These are phyloP conservation scores for Kodamaea laetipori DNA, from an alignment of 805 yeast species.

Conservation along the genomic window DNA sequence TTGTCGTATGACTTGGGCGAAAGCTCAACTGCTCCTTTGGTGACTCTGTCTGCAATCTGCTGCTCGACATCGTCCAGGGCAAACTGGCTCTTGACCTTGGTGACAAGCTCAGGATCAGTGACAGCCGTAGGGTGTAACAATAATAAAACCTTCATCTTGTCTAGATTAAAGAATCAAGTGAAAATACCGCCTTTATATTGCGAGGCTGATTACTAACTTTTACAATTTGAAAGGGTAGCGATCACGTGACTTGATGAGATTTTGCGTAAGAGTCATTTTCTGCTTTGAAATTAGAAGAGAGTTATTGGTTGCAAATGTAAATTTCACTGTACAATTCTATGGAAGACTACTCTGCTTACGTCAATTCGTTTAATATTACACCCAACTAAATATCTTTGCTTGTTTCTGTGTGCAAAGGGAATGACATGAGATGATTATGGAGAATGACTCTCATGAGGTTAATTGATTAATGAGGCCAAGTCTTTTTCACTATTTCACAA, in stretches of 20 bases:
- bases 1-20: slow-evolving; percentile 39
- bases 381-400: no score
- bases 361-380: no score
- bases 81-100: slow-evolving; percentile 37
- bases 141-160: slow-evolving; percentile 36
- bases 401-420: no score
- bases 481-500: no score
- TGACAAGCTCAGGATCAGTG: slow-evolving; percentile 52
- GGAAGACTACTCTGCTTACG: no score
- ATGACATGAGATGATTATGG: no score
- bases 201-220: slow-evolving; percentile 5
- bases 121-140: slow-evolving; percentile 70
- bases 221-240: background rate
- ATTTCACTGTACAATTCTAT: no score
- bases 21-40: slow-evolving; percentile 47
- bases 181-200: no score
- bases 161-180: no score
- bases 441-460: no score
- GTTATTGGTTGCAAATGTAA: background rate
- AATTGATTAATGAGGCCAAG: no score
- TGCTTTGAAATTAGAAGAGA: background rate
- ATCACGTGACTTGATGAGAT: slow-evolving; percentile 9
- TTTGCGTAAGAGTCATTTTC: slow-evolving; percentile 1
- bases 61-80: slow-evolving; percentile 36
- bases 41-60: slow-evolving; percentile 59